A percentile compares a stretch with the other conserved stretches of the same genome.
Conservation (phyloP, 177 flowering plant genomes). For the Tripterygium wilfordii region DNA sequence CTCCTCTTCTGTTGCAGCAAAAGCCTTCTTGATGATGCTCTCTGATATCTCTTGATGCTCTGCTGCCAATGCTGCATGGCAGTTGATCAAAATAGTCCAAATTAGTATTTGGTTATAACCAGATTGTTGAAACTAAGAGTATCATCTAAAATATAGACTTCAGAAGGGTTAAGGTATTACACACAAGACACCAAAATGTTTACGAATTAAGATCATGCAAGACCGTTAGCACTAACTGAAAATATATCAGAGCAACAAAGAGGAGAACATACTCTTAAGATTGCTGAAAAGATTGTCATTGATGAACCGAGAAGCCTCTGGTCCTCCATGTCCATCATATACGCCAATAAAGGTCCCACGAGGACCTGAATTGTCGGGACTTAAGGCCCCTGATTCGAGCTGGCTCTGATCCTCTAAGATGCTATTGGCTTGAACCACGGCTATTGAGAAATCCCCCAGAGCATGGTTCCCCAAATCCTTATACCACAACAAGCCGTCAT, state of each 20-base stretch:
- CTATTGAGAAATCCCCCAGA: conserved; percentile 62
- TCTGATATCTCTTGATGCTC: conserved; percentile 59
- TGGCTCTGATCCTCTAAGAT: conserved; percentile 55
- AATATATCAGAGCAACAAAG: conserved; percentile 2
- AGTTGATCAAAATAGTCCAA: background rate
- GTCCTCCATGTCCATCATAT: conserved; percentile 68
- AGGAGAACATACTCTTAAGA: conserved; percentile 43
- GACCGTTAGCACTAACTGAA: background rate
- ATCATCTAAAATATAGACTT: too few species aligned
- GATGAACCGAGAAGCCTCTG: conserved; percentile 43
- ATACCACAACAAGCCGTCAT: conserved; percentile 54
- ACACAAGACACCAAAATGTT: too few species aligned
- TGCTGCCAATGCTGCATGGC: conserved; percentile 51
- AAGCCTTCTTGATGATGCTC: conserved; percentile 65
- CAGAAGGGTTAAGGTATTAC: too few species aligned
- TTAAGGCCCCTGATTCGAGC: conserved; percentile 55
- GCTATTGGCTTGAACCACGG: conserved; percentile 49
- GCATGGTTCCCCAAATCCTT: conserved; percentile 52
- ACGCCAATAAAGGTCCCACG: conserved; percentile 60
- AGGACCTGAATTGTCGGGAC: conserved; percentile 29
- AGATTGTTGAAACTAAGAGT: too few species aligned
- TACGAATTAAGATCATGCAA: too few species aligned
- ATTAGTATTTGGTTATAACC: conserved; percentile 2
- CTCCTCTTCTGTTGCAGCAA: conserved; percentile 61
- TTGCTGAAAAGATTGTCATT: conserved; percentile 37